Evolutionary conservation across 176 grass and related monocot species (phyloP), one percentile per base, ranked within the genome.

Genomic region (Bolboschoenus planiculmis): DNA sequence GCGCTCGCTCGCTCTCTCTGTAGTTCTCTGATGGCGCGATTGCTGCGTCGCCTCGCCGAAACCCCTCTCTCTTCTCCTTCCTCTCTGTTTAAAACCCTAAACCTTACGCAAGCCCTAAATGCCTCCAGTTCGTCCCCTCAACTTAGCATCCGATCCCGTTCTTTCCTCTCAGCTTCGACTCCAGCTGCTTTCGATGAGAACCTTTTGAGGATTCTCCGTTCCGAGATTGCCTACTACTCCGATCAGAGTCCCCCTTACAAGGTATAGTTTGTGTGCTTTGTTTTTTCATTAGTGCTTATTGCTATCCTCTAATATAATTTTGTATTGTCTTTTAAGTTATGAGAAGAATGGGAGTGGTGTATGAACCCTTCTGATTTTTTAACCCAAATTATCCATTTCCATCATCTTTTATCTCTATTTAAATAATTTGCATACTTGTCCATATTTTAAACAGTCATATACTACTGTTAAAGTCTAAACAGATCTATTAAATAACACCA

Each of bases 191-290:
- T 92, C 43, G 90, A 97, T 64, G 79, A 90, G 1, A 90, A 86
- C 57, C 88, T 97, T 7, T 59, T 90, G 40, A 92, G 88, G 55
- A 83, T 94, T 84, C 88, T 97, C 27, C 88, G 85, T 40, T 83
- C 85, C 81, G 95, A 97, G 88, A 97, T 94, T 84, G 51, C 83
- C 47, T 97, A 94, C 78, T 46, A 84, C 75, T 67, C 88, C 9
- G 90, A 92, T 30, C 84, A 78, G 82, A 57, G 61, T n/a, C 90
- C 90, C 47, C 88, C 94, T 72, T 33, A 74, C 80, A 74, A 24
- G 90, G 92, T 97, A 88, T n/a, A 44, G 5, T 2, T 20, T 24
- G 13, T 78, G 5, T 48, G 6, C 16, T n/a, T 80, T 80, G 37
- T 20, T 26, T 59, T 26, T 10, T 57, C 7, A 40, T 14, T 31